phyloP scores from a whole-genome alignment of 2,329 filamentous ascomycete genomes.

The Cladorrhinum sp. region DNA sequence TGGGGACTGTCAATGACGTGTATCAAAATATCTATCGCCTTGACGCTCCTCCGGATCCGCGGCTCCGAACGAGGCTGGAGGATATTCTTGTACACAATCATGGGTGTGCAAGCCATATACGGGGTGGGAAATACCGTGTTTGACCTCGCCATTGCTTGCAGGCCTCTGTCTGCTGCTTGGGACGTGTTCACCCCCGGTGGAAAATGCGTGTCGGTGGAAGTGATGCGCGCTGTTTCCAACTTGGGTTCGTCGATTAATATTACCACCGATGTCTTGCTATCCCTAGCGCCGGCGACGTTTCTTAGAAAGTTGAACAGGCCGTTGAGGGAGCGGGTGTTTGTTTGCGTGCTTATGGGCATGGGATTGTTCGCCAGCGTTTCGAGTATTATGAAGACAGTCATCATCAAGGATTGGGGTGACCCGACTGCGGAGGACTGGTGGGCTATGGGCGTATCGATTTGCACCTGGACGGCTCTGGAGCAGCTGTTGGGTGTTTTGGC shows the following conservation, averaged over 20 bases:
- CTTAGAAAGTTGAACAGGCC: constrained; percentile 25
- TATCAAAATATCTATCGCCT: constrained; percentile 26
- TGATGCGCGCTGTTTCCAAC: constrained; percentile 19
- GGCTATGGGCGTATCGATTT: constrained; percentile 22
- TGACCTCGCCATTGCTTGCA: constrained; percentile 22
- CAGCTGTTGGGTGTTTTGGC: constrained; percentile 24
- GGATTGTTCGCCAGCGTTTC: constrained; percentile 24
- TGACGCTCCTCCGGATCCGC: constrained; percentile 25
- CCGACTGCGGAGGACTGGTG: constrained; percentile 13
- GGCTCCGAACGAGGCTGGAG: constrained; percentile 19
- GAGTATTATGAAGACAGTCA: constrained; percentile 25
- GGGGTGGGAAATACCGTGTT: constrained; percentile 25
- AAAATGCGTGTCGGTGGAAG: constrained; percentile 18
- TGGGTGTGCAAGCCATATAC: constrained; percentile 19
- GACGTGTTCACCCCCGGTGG: constrained; percentile 12
- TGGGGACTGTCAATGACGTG: constrained; percentile 27
- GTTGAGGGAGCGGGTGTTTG: constrained; percentile 24
- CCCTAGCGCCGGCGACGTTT: constrained; percentile 25
- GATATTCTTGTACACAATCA: constrained; percentile 24
- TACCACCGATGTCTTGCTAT: constrained; percentile 24
- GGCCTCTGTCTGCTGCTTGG: constrained; percentile 22
- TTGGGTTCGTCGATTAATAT: constrained; percentile 23
- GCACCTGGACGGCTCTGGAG: constrained; percentile 25
- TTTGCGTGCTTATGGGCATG: constrained; percentile 28
- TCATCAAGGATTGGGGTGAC: constrained; percentile 21